Base-by-base conservation (phyloP, 1,284 basidiomycete genomes). In the Marasmius fiardii region DNA sequence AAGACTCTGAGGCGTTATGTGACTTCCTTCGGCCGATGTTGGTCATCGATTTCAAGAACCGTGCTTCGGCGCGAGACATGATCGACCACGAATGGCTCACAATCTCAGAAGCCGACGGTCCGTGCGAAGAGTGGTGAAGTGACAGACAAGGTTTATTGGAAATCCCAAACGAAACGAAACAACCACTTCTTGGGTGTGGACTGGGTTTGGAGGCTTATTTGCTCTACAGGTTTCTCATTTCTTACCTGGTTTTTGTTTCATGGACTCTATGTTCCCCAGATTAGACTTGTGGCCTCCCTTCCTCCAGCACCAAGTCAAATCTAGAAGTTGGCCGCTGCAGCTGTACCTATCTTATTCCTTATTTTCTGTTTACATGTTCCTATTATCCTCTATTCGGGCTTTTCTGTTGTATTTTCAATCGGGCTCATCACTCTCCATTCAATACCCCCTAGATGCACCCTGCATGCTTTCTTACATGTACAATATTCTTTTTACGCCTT, bases 11-110 rank as follows among this genome's bases (percentile, higher is more conserved):
- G 37, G 68, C 74, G 51, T 71, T 95, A 18, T 87, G 88, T 60
- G 75, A 78, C 11, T 95, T 95, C 72, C 71, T 95, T 51, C 74
- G 81, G 63, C 92, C 92, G 28, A 94, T 95, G 93, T 78, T 95
- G 51, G 69, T 76, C 35, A 68, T 86, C 56, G 87, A 93, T 67
- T 86, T 86, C 62, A 78, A 81, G 63, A 75, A 85, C 63, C 85
- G 92, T 23, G 79, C 79, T 28, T 74, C 81, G 41, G 92, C 92
- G n/a, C 74, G 80, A 47, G 88, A 93, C 58, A 78, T 93, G 75
- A 73, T 88, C 53, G 71, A 81, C 51, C 88, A 93, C 64, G 68
- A 76, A 48, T 95, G 93, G 93, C 70, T 95, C 51, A 75, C 81
- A 52, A 71, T 79, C 33, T 66, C 70, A 20, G 71, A 74, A 23